Conservation (phyloP, 495 filamentous ascomycete genomes). For the Penicillium cosmopolitanum region DNA sequence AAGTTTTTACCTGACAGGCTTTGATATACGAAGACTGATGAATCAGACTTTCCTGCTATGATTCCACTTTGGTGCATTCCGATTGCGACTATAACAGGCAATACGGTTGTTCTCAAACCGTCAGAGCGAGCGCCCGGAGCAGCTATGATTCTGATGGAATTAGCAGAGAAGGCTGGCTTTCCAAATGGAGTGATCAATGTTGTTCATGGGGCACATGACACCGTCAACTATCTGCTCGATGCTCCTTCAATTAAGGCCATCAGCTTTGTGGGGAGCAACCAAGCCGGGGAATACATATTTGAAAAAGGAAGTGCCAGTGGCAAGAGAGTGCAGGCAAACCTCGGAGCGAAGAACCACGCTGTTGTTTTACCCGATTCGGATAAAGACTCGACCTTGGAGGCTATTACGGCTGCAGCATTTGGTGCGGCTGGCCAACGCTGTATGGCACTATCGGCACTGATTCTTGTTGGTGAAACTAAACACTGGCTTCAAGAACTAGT, state of each 20-base stretch:
- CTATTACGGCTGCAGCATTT: conserved; percentile 85
- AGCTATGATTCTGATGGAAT: conserved; percentile 84
- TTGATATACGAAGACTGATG: background rate
- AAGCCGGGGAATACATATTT: conserved; percentile 92
- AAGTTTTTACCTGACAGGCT: background rate
- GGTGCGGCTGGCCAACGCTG: conserved; percentile 90
- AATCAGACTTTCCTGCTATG: conserved; percentile 81
- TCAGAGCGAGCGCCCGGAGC: conserved; percentile 91
- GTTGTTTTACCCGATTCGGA: conserved; percentile 86
- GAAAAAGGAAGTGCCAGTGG: conserved; percentile 79
- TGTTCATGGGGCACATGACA: conserved; percentile 78
- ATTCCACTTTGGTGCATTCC: conserved; percentile 92
- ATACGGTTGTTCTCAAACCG: conserved; percentile 85
- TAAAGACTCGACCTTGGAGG: conserved; percentile 89
- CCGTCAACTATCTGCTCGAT: conserved; percentile 91
- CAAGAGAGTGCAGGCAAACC: conserved; percentile 82
- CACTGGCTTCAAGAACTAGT: conserved; percentile 82
- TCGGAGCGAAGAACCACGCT: conserved; percentile 94
- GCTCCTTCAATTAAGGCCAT: conserved; percentile 88
- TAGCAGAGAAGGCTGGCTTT: conserved; percentile 84
- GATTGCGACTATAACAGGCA: conserved; percentile 84
- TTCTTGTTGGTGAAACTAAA: conserved; percentile 85
- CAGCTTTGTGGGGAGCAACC: conserved; percentile 87
- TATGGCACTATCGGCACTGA: conserved; percentile 85
- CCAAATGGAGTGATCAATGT: conserved; percentile 87